phyloP scores from a whole-genome alignment of 2,329 filamentous ascomycete genomes.

The Curvularia hawaiiensis region DNA sequence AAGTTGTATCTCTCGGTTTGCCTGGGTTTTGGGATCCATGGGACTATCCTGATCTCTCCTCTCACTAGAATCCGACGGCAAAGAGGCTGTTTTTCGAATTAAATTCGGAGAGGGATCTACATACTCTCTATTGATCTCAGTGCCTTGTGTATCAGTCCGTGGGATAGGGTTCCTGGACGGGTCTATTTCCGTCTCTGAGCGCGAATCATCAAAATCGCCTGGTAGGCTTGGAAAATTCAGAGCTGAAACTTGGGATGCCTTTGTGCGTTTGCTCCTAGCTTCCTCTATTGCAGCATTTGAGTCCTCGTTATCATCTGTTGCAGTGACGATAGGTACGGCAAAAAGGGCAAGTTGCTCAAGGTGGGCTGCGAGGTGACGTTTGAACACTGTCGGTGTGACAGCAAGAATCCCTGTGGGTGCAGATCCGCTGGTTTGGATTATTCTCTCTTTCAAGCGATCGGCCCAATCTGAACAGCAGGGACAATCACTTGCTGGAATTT shows the following conservation, averaged over 20 bases:
- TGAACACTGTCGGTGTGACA: neutral
- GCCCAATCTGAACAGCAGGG: neutral
- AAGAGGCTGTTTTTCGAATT: neutral
- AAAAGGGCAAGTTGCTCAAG: constrained; percentile 1
- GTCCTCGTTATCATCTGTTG: neutral
- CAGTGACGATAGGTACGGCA: neutral
- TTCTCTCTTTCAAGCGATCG: neutral
- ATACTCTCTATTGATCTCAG: neutral
- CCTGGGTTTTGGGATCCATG: too few relatives aligned
- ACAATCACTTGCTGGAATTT: neutral
- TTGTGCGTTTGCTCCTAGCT: neutral
- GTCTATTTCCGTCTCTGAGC: neutral
- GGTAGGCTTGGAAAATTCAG: neutral
- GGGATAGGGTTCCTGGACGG: neutral
- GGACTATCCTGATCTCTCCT: neutral
- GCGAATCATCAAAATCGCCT: neutral
- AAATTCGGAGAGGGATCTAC: too few relatives aligned
- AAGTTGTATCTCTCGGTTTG: too few relatives aligned
- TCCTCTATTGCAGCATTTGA: neutral
- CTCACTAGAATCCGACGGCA: neutral
- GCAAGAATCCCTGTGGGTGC: neutral
- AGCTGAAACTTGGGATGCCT: neutral
- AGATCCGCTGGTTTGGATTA: neutral
- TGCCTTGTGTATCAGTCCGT: neutral
- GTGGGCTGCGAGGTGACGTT: neutral